These are phyloP conservation scores for Spiraea crenata DNA, from an alignment of 331 rosid genomes.

Conservation along the genomic window DNA sequence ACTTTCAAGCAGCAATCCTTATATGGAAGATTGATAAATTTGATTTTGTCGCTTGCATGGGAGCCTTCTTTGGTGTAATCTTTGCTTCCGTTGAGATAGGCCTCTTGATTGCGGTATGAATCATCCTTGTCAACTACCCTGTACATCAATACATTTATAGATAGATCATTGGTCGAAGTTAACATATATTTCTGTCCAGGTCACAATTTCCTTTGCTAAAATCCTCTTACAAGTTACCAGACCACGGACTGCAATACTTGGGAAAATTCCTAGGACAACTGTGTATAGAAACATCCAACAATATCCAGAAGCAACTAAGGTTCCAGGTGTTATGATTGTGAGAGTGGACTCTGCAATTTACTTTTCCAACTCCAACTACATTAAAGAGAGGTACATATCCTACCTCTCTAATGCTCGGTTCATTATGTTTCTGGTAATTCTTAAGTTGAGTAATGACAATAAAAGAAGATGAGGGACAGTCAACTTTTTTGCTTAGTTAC, in stretches of 20 bases:
- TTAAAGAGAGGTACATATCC: conserved; percentile 71
- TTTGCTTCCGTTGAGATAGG: conserved; percentile 81
- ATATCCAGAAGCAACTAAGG: conserved; percentile 80
- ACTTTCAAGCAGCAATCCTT: conserved; percentile 73
- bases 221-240: conserved; percentile 92
- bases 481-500: not conserved
- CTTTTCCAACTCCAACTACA: conserved; percentile 92
- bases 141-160: conserved; percentile 21
- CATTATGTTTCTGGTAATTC: not conserved
- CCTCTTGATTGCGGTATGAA: conserved; percentile 80
- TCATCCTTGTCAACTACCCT: conserved; percentile 19
- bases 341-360: conserved; percentile 94
- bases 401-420: conserved; percentile 17
- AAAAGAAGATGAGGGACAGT: not conserved
- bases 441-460: not conserved
- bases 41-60: conserved; percentile 92
- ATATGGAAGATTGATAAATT: conserved; percentile 92
- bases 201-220: conserved; percentile 86
- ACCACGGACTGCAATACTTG: conserved; percentile 89
- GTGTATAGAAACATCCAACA: conserved; percentile 88
- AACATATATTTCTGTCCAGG: conserved; percentile 40
- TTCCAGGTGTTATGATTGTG: conserved; percentile 75
- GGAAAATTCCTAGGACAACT: conserved; percentile 71
- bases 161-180: conserved; percentile 18
- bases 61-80: conserved; percentile 94